Percentiles rank a stretch among this genome's conserved stretches.
phyloP scores from a whole-genome alignment of 345 rosid species.

The Erucastrum elatum region DNA sequence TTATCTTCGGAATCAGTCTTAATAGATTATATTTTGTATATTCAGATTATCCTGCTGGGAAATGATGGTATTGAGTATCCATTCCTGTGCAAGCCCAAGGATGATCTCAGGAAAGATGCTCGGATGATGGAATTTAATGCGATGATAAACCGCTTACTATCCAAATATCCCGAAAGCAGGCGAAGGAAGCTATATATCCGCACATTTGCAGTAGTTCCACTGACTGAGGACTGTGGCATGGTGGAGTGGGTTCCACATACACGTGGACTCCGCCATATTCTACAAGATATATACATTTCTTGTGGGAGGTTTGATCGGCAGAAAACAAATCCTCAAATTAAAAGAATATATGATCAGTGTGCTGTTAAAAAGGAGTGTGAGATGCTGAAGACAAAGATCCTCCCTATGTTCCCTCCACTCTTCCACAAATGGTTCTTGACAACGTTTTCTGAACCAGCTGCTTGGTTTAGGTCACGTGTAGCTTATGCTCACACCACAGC shows the following conservation, averaged over 20 bases:
- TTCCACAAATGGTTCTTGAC: slow-evolving; percentile 95
- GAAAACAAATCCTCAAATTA: slow-evolving; percentile 88
- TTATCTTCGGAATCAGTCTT: slow-evolving; percentile 12
- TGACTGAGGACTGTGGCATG: slow-evolving; percentile 98
- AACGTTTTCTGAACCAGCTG: slow-evolving; percentile 98
- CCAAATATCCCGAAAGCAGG: slow-evolving; percentile 94
- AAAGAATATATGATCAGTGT: slow-evolving; percentile 85
- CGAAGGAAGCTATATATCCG: slow-evolving; percentile 90
- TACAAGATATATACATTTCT: slow-evolving; percentile 78
- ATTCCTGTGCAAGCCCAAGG: slow-evolving; percentile 98
- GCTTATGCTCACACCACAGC: slow-evolving; percentile 98
- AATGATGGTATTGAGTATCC: slow-evolving; percentile 93
- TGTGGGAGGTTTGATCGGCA: slow-evolving; percentile 88
- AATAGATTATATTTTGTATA: slow-evolving; percentile 19
- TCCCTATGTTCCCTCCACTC: slow-evolving; percentile 94
- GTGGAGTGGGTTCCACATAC: slow-evolving; percentile 99
- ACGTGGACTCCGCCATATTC: slow-evolving; percentile 89
- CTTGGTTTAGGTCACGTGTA: slow-evolving; percentile 97
- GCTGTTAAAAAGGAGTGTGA: slow-evolving; percentile 80
- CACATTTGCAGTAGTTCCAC: slow-evolving; percentile 93
- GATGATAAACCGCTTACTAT: slow-evolving; percentile 86
- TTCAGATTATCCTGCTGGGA: slow-evolving; percentile 84
- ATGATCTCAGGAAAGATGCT: slow-evolving; percentile 97
- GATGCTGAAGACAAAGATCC: slow-evolving; percentile 87
- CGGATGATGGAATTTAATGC: slow-evolving; percentile 99